A percentile compares a stretch with the other conserved stretches of the same genome.
Conservation (phyloP, 768 basidiomycete genomes). For the Psilocybe cubensis region DNA sequence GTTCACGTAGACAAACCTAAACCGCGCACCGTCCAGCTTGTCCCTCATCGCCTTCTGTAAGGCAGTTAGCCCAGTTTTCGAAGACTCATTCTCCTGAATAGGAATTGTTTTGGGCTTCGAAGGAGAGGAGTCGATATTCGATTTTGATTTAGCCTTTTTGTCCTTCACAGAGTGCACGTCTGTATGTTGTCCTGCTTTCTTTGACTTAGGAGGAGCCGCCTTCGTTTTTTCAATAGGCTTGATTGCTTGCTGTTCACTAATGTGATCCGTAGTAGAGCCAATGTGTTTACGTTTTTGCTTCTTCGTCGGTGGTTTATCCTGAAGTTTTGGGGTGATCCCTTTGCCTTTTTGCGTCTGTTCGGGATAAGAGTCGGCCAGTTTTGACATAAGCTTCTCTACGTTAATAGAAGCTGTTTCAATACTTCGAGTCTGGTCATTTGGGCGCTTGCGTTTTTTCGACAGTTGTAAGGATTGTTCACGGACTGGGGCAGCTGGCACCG, state of each 20-base stretch:
- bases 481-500: constrained; percentile 48
- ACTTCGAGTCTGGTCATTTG: constrained; percentile 38
- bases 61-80: constrained; percentile 52
- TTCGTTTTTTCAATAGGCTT: not conserved
- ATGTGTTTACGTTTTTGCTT: constrained; percentile 17
- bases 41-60: constrained; percentile 81
- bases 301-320: constrained; percentile 16
- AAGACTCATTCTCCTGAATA: constrained; percentile 6
- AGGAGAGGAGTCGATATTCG: constrained; percentile 1
- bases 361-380: constrained; percentile 35
- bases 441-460: constrained; percentile 62
- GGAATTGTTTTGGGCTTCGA: constrained; percentile 21
- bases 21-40: constrained; percentile 84
- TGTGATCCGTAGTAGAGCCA: not conserved
- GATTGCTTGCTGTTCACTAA: not conserved
- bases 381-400: constrained; percentile 63
- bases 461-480: constrained; percentile 29
- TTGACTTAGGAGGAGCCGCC: constrained; percentile 14
- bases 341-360: constrained; percentile 16
- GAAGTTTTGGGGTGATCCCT: not conserved
- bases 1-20: constrained; percentile 58
- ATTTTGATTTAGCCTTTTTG: constrained; percentile 17
- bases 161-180: not conserved
- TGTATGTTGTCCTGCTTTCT: not conserved
- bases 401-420: constrained; percentile 47